Evolutionary conservation across 129 eudicot species (phyloP), one percentile per base, ranked within the genome.

Genomic region (Flaveria brownii): DNA sequence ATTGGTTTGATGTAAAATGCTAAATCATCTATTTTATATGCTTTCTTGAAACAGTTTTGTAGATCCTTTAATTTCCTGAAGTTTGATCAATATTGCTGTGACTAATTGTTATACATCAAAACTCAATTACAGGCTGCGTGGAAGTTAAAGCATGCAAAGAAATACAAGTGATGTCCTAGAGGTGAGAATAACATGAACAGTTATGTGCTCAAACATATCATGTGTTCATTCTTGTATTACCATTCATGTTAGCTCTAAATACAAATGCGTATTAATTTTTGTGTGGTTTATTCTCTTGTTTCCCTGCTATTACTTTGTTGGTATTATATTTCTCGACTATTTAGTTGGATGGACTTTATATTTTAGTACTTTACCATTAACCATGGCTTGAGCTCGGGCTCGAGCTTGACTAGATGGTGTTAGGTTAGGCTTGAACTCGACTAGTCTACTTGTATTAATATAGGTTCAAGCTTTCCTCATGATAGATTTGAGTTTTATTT

Each of bases 161-260:
- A 66, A 49, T 36, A 39, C 59, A 28, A 69, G 41, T 22, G 20
- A 42, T 36, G 46, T 36, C 41, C 25, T 13, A 6, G 2, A 41
- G 74, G 67, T 26, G 51, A 68, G 81, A 77, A 77, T 77, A 77
- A 68, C 46, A 68, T 68, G 75, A 41, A 42, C 41, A 56, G 2
- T 77, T 55, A 55, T 68, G 56, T 68, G 47, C 49, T 77, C 68
- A 36, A 36, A 5, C 41, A 36, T 5, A 36, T 36, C 41, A 16
- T 77, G 23, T 23, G 47, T 55, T 56, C 62, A 50, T 67, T 45
- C 17, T 68, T 78, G 1, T 43, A 43, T 57, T 45, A 69, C 76
- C 61, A 39, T 76, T 39, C 5, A 10, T 13, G 14, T 66, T 66
- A 76, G 20, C 28, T 25, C 51, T 28, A 60, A 33, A 43, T 68